Percentiles rank a stretch among this genome's conserved stretches.
Evolutionary conservation across 176 grass and related monocot genomes (phyloP).

Genomic region (Aegilops tauschii): DNA sequence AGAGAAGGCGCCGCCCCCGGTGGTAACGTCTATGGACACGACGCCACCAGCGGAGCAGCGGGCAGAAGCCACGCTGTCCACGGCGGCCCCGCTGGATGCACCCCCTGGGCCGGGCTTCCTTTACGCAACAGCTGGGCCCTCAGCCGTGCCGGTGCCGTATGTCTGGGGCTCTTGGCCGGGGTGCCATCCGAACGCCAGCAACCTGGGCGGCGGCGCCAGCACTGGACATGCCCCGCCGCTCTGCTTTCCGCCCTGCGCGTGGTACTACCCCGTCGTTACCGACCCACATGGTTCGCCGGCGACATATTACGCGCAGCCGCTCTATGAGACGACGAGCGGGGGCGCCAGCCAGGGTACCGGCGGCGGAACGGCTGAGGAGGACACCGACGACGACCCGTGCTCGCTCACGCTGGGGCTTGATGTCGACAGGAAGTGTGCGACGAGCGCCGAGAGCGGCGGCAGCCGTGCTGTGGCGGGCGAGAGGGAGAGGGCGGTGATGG

Average conservation of each 20-base stretch:
- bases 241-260: constrained; percentile 38
- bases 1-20: neutral
- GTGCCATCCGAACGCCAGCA: constrained; percentile 30
- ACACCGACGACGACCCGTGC: constrained; percentile 52
- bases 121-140: neutral
- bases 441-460: neutral
- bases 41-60: neutral
- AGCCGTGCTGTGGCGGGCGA: neutral
- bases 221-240: neutral
- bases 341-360: neutral
- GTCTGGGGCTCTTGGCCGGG: constrained; percentile 53
- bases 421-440: constrained; percentile 12
- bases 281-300: constrained; percentile 31
- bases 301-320: neutral
- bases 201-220: neutral
- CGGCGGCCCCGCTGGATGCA: constrained; percentile 7
- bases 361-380: constrained; percentile 19
- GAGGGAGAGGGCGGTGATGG: constrained; percentile 17
- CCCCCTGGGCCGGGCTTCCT: constrained; percentile 21
- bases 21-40: neutral
- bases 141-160: constrained; percentile 21
- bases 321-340: neutral
- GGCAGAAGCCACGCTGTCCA: neutral
- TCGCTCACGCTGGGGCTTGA: constrained; percentile 69
- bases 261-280: constrained; percentile 40